Percentiles rank a stretch among this genome's conserved stretches.
Evolutionary conservation across 495 filamentous ascomycete genomes (phyloP).

Genomic region (Hypoxylon lienhwacheense): DNA sequence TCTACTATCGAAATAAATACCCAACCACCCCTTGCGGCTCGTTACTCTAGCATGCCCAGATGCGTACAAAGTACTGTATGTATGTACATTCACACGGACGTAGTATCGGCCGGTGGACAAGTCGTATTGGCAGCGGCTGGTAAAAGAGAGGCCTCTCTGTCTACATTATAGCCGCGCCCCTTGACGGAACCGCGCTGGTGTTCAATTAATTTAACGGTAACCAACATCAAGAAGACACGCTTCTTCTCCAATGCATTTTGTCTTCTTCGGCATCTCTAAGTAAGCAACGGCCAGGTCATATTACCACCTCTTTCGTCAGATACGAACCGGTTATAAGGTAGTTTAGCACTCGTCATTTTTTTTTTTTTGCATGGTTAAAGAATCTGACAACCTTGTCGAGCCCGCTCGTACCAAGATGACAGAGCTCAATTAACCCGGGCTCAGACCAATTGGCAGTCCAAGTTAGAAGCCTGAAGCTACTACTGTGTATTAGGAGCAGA

Average conservation of each 20-base stretch:
- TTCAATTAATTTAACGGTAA: constrained; percentile 32
- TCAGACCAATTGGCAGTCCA: constrained; percentile 17
- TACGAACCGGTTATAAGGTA: neutral
- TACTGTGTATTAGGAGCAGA: no score
- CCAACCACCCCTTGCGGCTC: constrained; percentile 26
- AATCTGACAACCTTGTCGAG: neutral
- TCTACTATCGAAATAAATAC: constrained; percentile 25
- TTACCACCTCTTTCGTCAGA: constrained; percentile 4
- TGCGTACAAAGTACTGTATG: no score
- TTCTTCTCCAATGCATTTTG: constrained; percentile 7
- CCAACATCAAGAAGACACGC: constrained; percentile 27
- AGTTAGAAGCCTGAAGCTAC: constrained; percentile 3
- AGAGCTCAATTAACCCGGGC: constrained; percentile 3
- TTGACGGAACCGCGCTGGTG: constrained; percentile 17
- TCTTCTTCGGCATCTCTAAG: neutral
- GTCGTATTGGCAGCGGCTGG: constrained; percentile 15
- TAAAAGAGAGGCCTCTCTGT: constrained; percentile 1
- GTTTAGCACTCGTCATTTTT: constrained; percentile 12
- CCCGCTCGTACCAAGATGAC: neutral
- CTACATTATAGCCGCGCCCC: constrained; percentile 29
- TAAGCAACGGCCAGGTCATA: neutral
- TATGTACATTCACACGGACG: no score
- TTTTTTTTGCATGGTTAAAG: constrained; percentile 3
- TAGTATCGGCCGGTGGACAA: constrained; percentile 6
- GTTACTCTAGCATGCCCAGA: constrained; percentile 11